Conservation (phyloP, 208 protist species). For the Wallacemonas sp. region DNA sequence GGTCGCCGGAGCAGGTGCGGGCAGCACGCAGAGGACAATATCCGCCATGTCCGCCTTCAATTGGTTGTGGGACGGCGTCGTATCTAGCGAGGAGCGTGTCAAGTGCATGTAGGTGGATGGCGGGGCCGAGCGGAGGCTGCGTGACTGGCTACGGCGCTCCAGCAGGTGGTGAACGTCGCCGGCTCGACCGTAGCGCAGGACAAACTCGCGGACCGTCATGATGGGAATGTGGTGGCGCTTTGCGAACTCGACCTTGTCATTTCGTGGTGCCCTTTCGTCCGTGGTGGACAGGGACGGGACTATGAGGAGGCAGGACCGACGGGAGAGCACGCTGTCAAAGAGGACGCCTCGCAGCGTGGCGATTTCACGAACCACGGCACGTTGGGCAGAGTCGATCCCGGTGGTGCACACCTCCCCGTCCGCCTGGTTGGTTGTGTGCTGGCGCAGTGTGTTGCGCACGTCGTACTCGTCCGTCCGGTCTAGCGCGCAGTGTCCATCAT, state of each 20-base stretch:
- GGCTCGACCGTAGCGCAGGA: conserved; percentile 24
- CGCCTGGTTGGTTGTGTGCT: conserved; percentile 4
- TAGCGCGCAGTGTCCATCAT: conserved; percentile 40
- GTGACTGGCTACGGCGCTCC: conserved; percentile 13
- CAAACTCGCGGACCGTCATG: conserved; percentile 28
- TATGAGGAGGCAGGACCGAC: conserved; percentile 44
- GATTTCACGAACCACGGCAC: conserved; percentile 27
- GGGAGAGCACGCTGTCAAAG: conserved; percentile 43
- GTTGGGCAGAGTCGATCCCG: conserved; percentile 31
- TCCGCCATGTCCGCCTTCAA: conserved; percentile 36
- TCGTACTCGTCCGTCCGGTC: conserved; percentile 32
- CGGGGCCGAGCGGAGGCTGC: conserved; percentile 6
- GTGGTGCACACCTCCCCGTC: conserved; percentile 51
- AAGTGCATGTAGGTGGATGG: neutral
- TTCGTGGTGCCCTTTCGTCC: conserved; percentile 11
- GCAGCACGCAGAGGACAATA: conserved; percentile 33
- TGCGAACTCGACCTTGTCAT: conserved; percentile 35
- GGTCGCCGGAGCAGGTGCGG: conserved; percentile 6
- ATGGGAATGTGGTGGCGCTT: conserved; percentile 30
- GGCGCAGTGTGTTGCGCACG: conserved; percentile 28
- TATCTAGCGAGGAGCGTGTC: conserved; percentile 12
- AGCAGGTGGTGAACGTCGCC: conserved; percentile 3
- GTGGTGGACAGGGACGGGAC: conserved; percentile 18
- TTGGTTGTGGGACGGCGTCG: neutral
- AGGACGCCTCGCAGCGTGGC: conserved; percentile 26